Base-by-base conservation (phyloP, 1,139 yeast species). In the Blastobotrys aristatus region DNA sequence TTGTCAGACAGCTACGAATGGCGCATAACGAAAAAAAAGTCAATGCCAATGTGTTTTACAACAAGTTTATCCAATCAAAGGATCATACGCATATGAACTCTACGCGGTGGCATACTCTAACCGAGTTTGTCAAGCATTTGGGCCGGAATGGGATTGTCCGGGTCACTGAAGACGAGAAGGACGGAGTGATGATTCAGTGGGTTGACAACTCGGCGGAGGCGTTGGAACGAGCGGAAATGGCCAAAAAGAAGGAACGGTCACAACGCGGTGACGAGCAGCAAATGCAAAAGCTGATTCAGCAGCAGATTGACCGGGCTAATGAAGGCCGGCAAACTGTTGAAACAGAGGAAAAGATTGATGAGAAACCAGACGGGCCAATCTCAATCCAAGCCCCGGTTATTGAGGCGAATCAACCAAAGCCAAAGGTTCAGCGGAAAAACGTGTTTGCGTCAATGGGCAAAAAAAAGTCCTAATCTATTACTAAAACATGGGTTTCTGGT, bases 31-130 rank as follows among this genome's bases (percentile, higher is more conserved):
- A 87, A 47, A 89, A 88, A 63, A 69, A 71, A 50, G 76, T 90
- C 44, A 82, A 81, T 53, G 94, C 92, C 8, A 92, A 94, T 66
- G 76, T 80, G 60, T 88, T 88, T 61, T 92, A 92, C 68, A 96
- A 90, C 59, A 97, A 90, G 63, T 85, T 84, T 60, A 68, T 75
- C 48, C 77, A 77, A 54, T 87, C 89, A 61, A 78, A 79, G 59
- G 79, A 86, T 49, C 97, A 92, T 64, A 71, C 89, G 4, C 98
- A 90, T 63, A 80, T 92, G 84, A 89, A 88, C 61, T 82, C 97
- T 2, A 92, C 98, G 0, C 72, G 73, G 53, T 92, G 95, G 90
- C 64, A 75, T 2, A 77, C 84, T 4, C 66, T 94, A 36, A 76
- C 92, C 0, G 76, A 78, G 46, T 86, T 90, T 62, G 75, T 88